Conservation (phyloP, 768 basidiomycete species). For the Amanita muscaria region DNA sequence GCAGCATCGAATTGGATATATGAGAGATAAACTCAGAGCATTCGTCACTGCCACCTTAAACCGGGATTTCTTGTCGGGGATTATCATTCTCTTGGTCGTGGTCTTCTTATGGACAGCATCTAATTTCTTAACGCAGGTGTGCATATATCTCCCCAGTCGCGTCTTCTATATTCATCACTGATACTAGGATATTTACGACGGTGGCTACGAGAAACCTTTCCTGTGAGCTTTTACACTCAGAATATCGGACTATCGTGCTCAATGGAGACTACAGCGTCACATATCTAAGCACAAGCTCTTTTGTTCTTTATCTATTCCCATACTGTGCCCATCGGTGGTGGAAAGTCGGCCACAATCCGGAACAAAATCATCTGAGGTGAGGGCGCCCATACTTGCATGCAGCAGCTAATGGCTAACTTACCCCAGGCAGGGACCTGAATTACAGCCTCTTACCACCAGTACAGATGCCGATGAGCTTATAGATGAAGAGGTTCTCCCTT, state of each 20-base stretch:
- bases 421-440: constrained; percentile 13
- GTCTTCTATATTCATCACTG: background rate
- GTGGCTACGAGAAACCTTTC: constrained; percentile 85
- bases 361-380: constrained; percentile 1
- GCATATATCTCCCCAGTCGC: constrained; percentile 2
- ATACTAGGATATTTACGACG: constrained; percentile 38
- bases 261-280: constrained; percentile 51
- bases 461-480: constrained; percentile 8
- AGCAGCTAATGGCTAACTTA: background rate
- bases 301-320: constrained; percentile 74
- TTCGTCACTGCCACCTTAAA: constrained; percentile 12
- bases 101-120: constrained; percentile 84
- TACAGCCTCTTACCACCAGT: constrained; percentile 19
- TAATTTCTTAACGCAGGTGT: constrained; percentile 81
- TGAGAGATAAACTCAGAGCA: constrained; percentile 5
- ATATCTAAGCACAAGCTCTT: constrained; percentile 88
- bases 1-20: background rate
- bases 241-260: background rate
- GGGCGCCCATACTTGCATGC: background rate
- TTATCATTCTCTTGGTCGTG: constrained; percentile 62
- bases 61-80: constrained; percentile 44
- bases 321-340: background rate
- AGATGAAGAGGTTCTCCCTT: background rate
- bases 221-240: constrained; percentile 38
- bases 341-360: background rate